These are phyloP conservation scores for Hypoxylon rickii DNA, from an alignment of 495 filamentous ascomycete genomes.

Conservation along the genomic window DNA sequence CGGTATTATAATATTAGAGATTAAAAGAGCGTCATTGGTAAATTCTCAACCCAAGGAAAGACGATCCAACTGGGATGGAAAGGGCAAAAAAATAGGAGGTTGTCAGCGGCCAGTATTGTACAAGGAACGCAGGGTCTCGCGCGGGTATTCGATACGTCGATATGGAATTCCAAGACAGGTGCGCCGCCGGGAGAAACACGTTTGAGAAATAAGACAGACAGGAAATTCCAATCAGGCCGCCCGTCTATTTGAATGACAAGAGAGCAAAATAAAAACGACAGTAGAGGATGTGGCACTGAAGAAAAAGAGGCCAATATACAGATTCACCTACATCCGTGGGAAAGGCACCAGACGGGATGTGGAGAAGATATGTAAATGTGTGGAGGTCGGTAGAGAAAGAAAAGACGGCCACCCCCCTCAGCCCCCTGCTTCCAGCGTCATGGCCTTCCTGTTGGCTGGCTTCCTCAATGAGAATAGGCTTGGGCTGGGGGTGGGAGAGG, in stretches of 20 bases:
- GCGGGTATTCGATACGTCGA: conserved; percentile 31
- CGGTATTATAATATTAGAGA: conserved; percentile 44
- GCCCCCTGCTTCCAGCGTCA: conserved; percentile 16
- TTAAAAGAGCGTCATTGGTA: conserved; percentile 45
- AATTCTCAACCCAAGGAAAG: conserved; percentile 13
- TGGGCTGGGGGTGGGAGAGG: conserved; percentile 18
- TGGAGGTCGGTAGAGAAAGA: conserved; percentile 29
- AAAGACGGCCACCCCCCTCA: too few relatives aligned
- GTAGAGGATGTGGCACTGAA: conserved; percentile 23
- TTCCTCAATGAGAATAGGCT: conserved; percentile 20
- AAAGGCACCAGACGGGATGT: conserved; percentile 19
- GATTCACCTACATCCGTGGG: conserved; percentile 12
- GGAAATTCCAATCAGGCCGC: conserved; percentile 26
- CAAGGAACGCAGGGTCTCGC: conserved; percentile 39
- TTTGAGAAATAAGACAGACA: conserved; percentile 28
- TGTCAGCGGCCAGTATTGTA: conserved; percentile 17
- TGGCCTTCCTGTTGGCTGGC: conserved; percentile 17
- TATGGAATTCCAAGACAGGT: conserved; percentile 39
- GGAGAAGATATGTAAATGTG: conserved; percentile 21
- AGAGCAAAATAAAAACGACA: conserved; percentile 22
- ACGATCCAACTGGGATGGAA: conserved; percentile 4
- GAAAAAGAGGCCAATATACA: conserved; percentile 16
- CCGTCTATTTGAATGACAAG: conserved; percentile 31
- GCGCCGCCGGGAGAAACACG: conserved; percentile 29
- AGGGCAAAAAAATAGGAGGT: conserved; percentile 23